Evolutionary conservation across 768 basidiomycete genomes (phyloP), one percentile per base, ranked within the genome.

Genomic region (Ramaria rubella): DNA sequence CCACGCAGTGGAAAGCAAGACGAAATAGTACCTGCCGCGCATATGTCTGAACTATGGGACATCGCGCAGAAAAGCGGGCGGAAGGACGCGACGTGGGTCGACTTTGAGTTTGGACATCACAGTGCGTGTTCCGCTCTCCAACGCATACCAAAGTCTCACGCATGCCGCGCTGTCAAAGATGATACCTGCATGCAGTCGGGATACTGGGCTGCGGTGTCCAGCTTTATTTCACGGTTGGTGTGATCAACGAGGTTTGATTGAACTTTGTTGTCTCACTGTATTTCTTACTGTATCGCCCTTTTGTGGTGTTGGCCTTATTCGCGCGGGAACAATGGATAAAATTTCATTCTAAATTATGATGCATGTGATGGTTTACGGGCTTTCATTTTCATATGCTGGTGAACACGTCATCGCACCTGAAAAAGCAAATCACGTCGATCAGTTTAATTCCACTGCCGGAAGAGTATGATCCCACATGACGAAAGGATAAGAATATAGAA

Each of bases 31-130:
- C 87, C 86, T 12, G 77, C 78, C 48, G 73, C 76, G 55, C 89
- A 93, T 63, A 93, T 94, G 89, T 75, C 75, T 23, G 79, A 79
- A 5, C 73, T 89, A 3, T 89, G 86, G 81, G 79, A 82, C 60
- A 76, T 83, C 36, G 73, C 86, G 46, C 60, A 62, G 54, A 59
- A 49, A 29, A 66, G 66, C 15, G 57, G 53, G n/a, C 52, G 58
- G 40, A 49, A 50, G 38, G 42, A 49, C 31, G 58, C 65, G 33
- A 62, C 63, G 33, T 73, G 70, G 71, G 64, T 58, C 31, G 65
- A 70, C 45, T 72, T 68, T 45, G 44, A 63, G 21, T 43, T 68
- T 3, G 75, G 74, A 0, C 69, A 63, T 15, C 75, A 76, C 62
- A 72, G 60, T 56, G 12, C 21, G 46, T 42, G 23, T 17, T 42